Conservation (phyloP, 208 protist genomes). For the Tritrichomonas musculus region DNA sequence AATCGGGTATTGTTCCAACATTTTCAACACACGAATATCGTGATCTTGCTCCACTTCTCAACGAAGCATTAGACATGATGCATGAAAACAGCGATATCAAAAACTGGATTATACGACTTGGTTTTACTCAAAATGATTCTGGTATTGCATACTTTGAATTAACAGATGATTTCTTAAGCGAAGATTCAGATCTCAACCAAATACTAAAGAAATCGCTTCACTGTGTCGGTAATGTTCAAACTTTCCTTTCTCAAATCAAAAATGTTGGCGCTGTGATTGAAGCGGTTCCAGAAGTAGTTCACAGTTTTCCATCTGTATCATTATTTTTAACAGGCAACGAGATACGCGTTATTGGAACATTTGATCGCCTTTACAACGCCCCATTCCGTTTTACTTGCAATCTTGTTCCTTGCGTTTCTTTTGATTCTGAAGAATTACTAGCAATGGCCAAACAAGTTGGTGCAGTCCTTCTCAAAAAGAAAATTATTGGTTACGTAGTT, state of each 20-base stretch:
- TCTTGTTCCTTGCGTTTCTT: neutral
- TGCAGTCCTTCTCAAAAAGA: neutral
- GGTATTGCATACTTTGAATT: neutral
- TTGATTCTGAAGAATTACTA: neutral
- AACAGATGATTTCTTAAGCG: neutral
- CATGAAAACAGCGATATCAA: neutral
- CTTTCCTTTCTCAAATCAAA: neutral
- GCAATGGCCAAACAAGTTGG: neutral
- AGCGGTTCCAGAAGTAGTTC: neutral
- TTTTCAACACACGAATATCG: neutral
- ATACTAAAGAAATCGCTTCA: neutral
- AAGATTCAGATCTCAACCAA: neutral
- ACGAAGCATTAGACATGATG: neutral
- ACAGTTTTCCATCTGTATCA: neutral
- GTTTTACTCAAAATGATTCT: neutral
- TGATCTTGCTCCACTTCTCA: neutral
- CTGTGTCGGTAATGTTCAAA: neutral
- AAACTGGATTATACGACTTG: neutral
- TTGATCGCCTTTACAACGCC: neutral
- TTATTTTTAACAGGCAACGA: neutral
- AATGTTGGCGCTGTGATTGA: neutral
- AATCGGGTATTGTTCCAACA: neutral
- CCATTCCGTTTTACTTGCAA: neutral
- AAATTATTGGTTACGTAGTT: neutral
- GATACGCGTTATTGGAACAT: slow-evolving; percentile 13